These are phyloP conservation scores for Neonothopanus nambi DNA, from an alignment of 1,284 basidiomycete genomes.

Conservation along the genomic window DNA sequence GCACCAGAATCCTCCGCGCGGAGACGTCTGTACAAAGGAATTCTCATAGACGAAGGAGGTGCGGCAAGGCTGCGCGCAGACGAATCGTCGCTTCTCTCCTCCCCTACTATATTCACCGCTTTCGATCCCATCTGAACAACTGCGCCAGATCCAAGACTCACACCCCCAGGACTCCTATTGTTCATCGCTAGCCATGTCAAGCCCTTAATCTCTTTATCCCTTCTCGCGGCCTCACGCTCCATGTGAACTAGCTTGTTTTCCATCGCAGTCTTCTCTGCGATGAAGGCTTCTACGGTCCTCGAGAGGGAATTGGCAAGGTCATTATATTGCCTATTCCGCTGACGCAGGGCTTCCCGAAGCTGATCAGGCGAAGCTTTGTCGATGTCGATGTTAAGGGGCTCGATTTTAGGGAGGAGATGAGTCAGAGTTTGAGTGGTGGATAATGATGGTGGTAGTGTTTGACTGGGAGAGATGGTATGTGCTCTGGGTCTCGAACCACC, in stretches of 20 bases:
- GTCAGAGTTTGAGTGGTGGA: conserved; percentile 16
- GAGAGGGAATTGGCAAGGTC: conserved; percentile 38
- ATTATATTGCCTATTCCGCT: conserved; percentile 39
- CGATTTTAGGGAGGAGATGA: neutral
- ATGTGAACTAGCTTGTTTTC: conserved; percentile 39
- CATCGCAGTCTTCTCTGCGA: conserved; percentile 34
- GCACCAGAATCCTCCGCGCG: conserved; percentile 40
- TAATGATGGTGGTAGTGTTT: neutral
- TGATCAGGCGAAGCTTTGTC: conserved; percentile 39
- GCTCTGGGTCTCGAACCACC: conserved; percentile 27
- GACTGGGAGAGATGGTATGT: conserved; percentile 31
- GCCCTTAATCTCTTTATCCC: conserved; percentile 46
- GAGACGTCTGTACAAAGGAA: conserved; percentile 14
- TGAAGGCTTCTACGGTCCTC: conserved; percentile 36
- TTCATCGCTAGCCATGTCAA: conserved; percentile 41
- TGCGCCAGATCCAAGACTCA: neutral
- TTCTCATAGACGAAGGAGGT: conserved; percentile 9
- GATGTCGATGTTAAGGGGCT: conserved; percentile 29
- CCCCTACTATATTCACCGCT: conserved; percentile 4
- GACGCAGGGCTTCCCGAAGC: conserved; percentile 37
- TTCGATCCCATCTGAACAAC: neutral
- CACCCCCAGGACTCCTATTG: conserved; percentile 22
- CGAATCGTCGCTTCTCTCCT: conserved; percentile 15
- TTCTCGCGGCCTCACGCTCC: conserved; percentile 38
- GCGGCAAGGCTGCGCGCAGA: conserved; percentile 12